These are phyloP conservation scores for Penicillium simplicissimum DNA, from an alignment of 495 filamentous ascomycete species.

Conservation along the genomic window DNA sequence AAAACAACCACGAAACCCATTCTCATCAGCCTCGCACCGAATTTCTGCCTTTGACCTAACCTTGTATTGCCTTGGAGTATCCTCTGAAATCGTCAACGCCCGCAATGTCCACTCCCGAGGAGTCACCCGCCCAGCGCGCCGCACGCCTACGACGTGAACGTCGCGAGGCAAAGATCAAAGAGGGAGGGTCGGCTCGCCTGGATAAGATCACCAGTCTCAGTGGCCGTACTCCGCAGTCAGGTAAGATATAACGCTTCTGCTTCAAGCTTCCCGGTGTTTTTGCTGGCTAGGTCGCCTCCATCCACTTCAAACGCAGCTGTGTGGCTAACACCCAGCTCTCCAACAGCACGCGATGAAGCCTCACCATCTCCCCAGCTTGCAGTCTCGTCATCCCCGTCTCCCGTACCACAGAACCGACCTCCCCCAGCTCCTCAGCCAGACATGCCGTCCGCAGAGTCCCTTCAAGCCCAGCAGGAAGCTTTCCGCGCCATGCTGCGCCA, in stretches of 20 bases:
- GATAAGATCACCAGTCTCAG: conserved; percentile 81
- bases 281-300: neutral
- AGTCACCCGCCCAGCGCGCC: conserved; percentile 64
- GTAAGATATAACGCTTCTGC: conserved; percentile 25
- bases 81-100: neutral
- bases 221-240: conserved; percentile 57
- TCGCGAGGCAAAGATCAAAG: conserved; percentile 85
- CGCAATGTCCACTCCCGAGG: conserved; percentile 44
- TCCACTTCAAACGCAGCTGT: conserved; percentile 2
- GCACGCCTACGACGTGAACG: conserved; percentile 86
- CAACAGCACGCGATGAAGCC: conserved; percentile 34
- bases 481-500: conserved; percentile 46
- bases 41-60: neutral
- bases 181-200: conserved; percentile 74
- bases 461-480: conserved; percentile 46
- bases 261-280: neutral
- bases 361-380: conserved; percentile 36
- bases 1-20: neutral
- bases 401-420: conserved; percentile 23
- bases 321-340: conserved; percentile 13
- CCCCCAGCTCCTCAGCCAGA: conserved; percentile 23
- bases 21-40: neutral
- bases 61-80: neutral
- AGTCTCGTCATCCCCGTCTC: conserved; percentile 35
- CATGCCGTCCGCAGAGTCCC: conserved; percentile 22